Evolutionary conservation across 116 monocot genomes (phyloP).

Genomic region (Posidonia oceanica): DNA sequence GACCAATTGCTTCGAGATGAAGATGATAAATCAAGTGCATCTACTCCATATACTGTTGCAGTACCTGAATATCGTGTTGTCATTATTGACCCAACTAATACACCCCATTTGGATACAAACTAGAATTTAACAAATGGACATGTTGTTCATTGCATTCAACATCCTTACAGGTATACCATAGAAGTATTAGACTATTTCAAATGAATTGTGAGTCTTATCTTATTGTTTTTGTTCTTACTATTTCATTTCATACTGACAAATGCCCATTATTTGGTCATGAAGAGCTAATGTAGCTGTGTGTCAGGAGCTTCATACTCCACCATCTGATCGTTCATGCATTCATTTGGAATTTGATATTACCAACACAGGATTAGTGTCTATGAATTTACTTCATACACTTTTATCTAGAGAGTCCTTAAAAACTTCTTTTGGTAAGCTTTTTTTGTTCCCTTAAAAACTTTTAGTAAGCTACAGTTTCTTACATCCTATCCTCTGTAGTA

Average conservation of each 20-base stretch:
- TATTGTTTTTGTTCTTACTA: neutral
- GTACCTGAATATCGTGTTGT: constrained; percentile 85
- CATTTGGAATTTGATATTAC: constrained; percentile 94
- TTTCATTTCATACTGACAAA: neutral
- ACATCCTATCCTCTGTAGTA: no score
- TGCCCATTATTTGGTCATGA: neutral
- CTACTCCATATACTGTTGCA: constrained; percentile 66
- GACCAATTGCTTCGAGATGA: constrained; percentile 71
- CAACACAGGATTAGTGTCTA: constrained; percentile 50
- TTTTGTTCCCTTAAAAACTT: no score
- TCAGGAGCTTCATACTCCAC: constrained; percentile 69
- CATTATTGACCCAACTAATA: constrained; percentile 29
- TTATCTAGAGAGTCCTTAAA: neutral
- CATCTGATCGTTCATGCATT: constrained; percentile 90
- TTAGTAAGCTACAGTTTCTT: no score
- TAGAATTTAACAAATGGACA: constrained; percentile 67
- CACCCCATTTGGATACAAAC: constrained; percentile 25
- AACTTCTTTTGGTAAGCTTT: no score
- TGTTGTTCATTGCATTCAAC: constrained; percentile 56
- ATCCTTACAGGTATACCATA: constrained; percentile 68
- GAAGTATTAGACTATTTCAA: neutral
- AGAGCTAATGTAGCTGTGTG: constrained; percentile 82
- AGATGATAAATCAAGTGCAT: constrained; percentile 34
- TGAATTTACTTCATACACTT: neutral
- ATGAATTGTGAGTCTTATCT: neutral